These are phyloP conservation scores for Chaetoceros tenuissimus DNA, from an alignment of 108 stramenopile genomes.

Conservation along the genomic window DNA sequence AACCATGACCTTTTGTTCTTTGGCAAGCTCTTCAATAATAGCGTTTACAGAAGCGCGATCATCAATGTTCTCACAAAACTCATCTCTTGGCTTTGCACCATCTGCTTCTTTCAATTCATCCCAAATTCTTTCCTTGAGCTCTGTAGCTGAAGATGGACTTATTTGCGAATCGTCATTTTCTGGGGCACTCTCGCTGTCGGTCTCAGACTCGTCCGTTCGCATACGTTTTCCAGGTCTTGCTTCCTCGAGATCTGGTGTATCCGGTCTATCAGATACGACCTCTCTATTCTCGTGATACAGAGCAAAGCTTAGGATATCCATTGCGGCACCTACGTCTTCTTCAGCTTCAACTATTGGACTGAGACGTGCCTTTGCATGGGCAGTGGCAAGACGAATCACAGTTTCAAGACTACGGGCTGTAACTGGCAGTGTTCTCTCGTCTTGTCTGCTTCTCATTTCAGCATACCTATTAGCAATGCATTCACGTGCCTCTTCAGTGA, in stretches of 20 bases:
- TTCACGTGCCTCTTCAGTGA: conserved; percentile 90
- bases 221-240: background rate
- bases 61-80: conserved; percentile 28
- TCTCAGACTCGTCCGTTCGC: conserved; percentile 26
- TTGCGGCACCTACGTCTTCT: conserved; percentile 67
- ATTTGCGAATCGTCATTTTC: conserved; percentile 17
- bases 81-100: conserved; percentile 37
- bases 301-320: conserved; percentile 84
- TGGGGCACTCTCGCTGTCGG: conserved; percentile 27
- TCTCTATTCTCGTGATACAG: conserved; percentile 73
- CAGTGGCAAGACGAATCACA: conserved; percentile 94
- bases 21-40: conserved; percentile 34
- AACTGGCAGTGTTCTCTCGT: conserved; percentile 83
- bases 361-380: conserved; percentile 91
- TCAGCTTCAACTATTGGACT: conserved; percentile 59
- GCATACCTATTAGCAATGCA: conserved; percentile 94
- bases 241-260: conserved; percentile 4
- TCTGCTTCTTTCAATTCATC: conserved; percentile 33
- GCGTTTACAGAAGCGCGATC: conserved; percentile 39
- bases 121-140: conserved; percentile 36
- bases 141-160: conserved; percentile 14
- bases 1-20: conserved; percentile 39
- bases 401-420: conserved; percentile 98
- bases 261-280: background rate
- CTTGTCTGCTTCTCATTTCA: conserved; percentile 87